A percentile compares a stretch with the other conserved stretches of the same genome.
Evolutionary conservation across 1,284 basidiomycete genomes (phyloP).

Genomic region (Sporisorium sorghi): DNA sequence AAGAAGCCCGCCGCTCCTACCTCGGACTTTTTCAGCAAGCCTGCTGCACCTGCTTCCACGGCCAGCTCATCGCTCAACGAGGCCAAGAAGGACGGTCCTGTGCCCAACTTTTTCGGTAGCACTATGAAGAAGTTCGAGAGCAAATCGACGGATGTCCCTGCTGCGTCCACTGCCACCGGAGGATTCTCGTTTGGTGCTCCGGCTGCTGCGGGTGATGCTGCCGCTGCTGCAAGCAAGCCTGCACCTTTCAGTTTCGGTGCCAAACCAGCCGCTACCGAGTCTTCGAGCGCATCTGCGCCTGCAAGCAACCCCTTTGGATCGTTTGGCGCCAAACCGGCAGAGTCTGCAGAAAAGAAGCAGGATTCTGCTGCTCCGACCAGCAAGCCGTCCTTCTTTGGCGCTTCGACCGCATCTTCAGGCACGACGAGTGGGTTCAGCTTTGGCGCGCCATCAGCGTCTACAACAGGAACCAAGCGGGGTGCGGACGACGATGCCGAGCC

Average conservation of each 20-base stretch:
- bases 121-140: slow-evolving; percentile 47
- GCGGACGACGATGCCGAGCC: slow-evolving; percentile 36
- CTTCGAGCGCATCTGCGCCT: slow-evolving; percentile 1
- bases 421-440: slow-evolving; percentile 48
- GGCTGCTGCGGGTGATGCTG: slow-evolving; percentile 5
- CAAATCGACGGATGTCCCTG: slow-evolving; percentile 19
- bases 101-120: slow-evolving; percentile 62
- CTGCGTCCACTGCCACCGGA: slow-evolving; percentile 10
- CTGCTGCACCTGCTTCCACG: slow-evolving; percentile 23
- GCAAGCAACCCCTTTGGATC: slow-evolving; percentile 11
- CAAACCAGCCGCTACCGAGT: slow-evolving; percentile 14
- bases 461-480: slow-evolving; percentile 27
- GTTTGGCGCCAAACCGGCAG: slow-evolving; percentile 19
- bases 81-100: slow-evolving; percentile 59
- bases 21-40: slow-evolving; percentile 51
- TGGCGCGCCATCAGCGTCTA: slow-evolving; percentile 28
- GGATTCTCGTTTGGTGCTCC: slow-evolving; percentile 21
- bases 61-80: slow-evolving; percentile 22
- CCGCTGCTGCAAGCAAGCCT: slow-evolving; percentile 8
- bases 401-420: slow-evolving; percentile 10
- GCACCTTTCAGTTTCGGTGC: slow-evolving; percentile 38
- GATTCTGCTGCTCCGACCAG: slow-evolving; percentile 7
- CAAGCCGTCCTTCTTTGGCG: slow-evolving; percentile 45
- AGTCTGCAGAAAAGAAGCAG: slow-evolving; percentile 19
- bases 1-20: slow-evolving; percentile 31